These are phyloP conservation scores for Microdochium bolleyi DNA, from an alignment of 2,329 filamentous ascomycete species.

Conservation along the genomic window DNA sequence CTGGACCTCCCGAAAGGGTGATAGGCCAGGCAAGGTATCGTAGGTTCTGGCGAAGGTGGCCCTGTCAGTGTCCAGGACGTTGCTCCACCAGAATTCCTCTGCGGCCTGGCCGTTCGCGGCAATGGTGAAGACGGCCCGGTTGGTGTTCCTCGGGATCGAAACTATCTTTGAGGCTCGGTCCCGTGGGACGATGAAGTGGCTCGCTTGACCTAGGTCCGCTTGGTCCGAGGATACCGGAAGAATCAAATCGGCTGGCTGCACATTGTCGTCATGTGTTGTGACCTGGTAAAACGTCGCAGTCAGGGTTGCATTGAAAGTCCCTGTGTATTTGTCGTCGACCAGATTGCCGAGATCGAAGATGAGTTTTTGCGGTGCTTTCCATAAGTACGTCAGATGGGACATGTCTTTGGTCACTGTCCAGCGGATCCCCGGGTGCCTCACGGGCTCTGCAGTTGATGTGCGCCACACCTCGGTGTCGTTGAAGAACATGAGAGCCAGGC, in stretches of 20 bases:
- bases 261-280: slow-evolving; percentile 26
- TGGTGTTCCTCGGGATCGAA: slow-evolving; percentile 51
- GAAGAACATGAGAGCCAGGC: slow-evolving; percentile 55
- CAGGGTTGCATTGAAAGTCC: slow-evolving; percentile 51
- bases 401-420: slow-evolving; percentile 63
- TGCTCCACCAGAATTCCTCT: slow-evolving; percentile 81
- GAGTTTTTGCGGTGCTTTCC: slow-evolving; percentile 50
- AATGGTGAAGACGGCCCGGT: slow-evolving; percentile 62
- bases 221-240: slow-evolving; percentile 54
- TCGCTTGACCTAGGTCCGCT: slow-evolving; percentile 39
- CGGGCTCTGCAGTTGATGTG: slow-evolving; percentile 62
- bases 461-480: slow-evolving; percentile 58
- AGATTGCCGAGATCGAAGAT: slow-evolving; percentile 62
- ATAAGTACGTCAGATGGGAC: slow-evolving; percentile 50
- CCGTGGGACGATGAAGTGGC: slow-evolving; percentile 57
- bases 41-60: slow-evolving; percentile 46
- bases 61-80: slow-evolving; percentile 55
- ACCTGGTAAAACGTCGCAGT: slow-evolving; percentile 49
- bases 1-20: slow-evolving; percentile 62
- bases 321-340: slow-evolving; percentile 52
- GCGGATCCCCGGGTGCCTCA: slow-evolving; percentile 42
- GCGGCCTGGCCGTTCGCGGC: slow-evolving; percentile 64
- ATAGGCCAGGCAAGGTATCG: slow-evolving; percentile 52
- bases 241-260: slow-evolving; percentile 51
- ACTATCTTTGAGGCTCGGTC: slow-evolving; percentile 51